These are phyloP conservation scores for Xylaria sp. DNA, from an alignment of 2,329 filamentous ascomycete genomes.

Conservation along the genomic window DNA sequence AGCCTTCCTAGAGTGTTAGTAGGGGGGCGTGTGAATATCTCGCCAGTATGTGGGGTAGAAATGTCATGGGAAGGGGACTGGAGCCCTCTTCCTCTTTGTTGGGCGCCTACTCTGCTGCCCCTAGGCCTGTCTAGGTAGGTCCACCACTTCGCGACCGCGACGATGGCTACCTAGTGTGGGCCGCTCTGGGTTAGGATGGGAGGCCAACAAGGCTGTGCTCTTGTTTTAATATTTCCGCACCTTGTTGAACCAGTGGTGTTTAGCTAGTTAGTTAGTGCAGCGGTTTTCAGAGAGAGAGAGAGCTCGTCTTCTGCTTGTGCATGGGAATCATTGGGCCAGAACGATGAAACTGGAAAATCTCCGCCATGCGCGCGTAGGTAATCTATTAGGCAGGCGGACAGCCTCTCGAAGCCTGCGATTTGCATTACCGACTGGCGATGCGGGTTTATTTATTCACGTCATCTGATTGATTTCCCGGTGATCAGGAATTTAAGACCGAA, in stretches of 20 bases:
- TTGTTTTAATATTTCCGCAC: neutral
- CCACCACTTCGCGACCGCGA: neutral
- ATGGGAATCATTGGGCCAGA: too few species aligned
- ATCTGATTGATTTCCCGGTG: neutral
- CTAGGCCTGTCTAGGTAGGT: neutral
- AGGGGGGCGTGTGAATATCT: too few species aligned
- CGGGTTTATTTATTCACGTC: neutral
- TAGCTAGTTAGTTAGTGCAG: too few species aligned
- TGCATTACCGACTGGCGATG: neutral
- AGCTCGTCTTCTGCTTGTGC: too few species aligned
- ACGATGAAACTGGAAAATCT: too few species aligned
- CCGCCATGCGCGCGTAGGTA: neutral
- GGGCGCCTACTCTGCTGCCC: neutral
- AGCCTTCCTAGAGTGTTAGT: too few species aligned
- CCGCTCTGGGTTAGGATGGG: neutral
- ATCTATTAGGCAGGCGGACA: neutral
- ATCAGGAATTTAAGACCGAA: too few species aligned
- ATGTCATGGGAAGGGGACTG: too few species aligned
- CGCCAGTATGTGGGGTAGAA: too few species aligned
- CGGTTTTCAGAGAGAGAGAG: too few species aligned
- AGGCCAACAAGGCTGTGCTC: constrained; percentile 4
- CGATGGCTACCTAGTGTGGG: neutral
- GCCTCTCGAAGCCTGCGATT: neutral
- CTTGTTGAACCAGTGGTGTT: too few species aligned
- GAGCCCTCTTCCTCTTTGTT: neutral